Percentiles rank a stretch among this genome's conserved stretches.
These are phyloP conservation scores for Rhynchosporium graminicola DNA, from an alignment of 2,329 filamentous ascomycete species.

Conservation along the genomic window DNA sequence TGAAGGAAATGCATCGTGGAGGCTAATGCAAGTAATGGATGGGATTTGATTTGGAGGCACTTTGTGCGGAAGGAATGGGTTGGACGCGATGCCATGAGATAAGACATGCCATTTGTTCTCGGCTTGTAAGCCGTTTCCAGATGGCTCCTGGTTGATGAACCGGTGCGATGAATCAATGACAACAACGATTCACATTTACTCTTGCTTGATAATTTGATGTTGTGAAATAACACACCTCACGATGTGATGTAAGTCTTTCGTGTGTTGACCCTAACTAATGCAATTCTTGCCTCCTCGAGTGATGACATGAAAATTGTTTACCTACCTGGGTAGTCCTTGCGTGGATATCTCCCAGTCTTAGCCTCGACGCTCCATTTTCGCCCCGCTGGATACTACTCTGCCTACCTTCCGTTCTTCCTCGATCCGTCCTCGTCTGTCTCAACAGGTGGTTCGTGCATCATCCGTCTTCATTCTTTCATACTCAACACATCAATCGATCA, in stretches of 20 bases:
- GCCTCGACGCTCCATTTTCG: too few relatives aligned
- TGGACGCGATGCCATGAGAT: background rate
- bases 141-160: slow-evolving; percentile 6
- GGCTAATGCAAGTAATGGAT: slow-evolving; percentile 16
- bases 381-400: too few relatives aligned
- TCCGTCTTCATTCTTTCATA: too few relatives aligned
- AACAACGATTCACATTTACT: slow-evolving; percentile 6
- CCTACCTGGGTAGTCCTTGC: too few relatives aligned
- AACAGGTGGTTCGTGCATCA: too few relatives aligned
- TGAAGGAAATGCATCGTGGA: slow-evolving; percentile 15
- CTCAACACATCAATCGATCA: too few relatives aligned
- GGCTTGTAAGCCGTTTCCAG: background rate
- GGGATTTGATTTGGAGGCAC: background rate
- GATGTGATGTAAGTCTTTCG: background rate
- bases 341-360: too few relatives aligned
- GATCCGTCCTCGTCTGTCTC: too few relatives aligned
- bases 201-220: background rate
- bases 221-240: background rate
- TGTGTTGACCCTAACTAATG: too few relatives aligned
- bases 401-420: too few relatives aligned
- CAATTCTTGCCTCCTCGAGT: too few relatives aligned
- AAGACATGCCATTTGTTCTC: slow-evolving; percentile 12
- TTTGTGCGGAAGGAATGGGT: background rate
- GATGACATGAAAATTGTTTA: too few relatives aligned
- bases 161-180: background rate